A percentile compares a stretch with the other conserved stretches of the same genome.
Evolutionary conservation across 805 yeast species (phyloP).

Genomic region (Saccharomycopsis olivae): DNA sequence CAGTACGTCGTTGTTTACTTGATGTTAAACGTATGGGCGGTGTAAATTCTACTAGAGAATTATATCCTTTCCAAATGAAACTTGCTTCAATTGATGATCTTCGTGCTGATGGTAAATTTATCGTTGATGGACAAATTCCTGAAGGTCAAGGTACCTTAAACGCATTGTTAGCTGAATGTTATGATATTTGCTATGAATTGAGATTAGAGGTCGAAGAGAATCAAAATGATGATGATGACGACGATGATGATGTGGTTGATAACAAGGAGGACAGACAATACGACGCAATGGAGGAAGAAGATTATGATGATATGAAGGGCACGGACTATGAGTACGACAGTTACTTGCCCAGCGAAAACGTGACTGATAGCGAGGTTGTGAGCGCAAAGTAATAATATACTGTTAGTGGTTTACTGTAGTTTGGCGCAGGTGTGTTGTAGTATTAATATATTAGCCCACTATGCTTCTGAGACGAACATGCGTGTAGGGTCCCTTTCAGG

Average conservation of each 20-base stretch:
- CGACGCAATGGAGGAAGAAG: slow-evolving; percentile 18
- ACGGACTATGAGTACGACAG: slow-evolving; percentile 18
- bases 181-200: slow-evolving; percentile 85
- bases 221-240: slow-evolving; percentile 11
- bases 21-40: slow-evolving; percentile 94
- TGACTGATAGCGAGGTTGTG: slow-evolving; percentile 15
- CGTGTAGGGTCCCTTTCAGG: neutral
- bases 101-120: slow-evolving; percentile 85
- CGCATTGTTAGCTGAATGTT: slow-evolving; percentile 86
- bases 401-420: neutral
- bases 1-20: slow-evolving; percentile 80
- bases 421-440: neutral
- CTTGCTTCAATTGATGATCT: slow-evolving; percentile 80
- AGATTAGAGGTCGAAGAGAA: slow-evolving; percentile 71
- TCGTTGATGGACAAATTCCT: slow-evolving; percentile 80
- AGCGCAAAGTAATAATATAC: neutral
- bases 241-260: slow-evolving; percentile 18
- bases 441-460: neutral
- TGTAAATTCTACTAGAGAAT: slow-evolving; percentile 72
- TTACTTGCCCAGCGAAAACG: slow-evolving; percentile 19
- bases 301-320: slow-evolving; percentile 13
- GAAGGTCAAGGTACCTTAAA: slow-evolving; percentile 97
- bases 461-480: no score
- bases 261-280: slow-evolving; percentile 16
- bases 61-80: slow-evolving; percentile 94